Evolutionary conservation across 345 rosid genomes (phyloP), one percentile per base, ranked within the genome.

Genomic region (Ceriops zippeliana): DNA sequence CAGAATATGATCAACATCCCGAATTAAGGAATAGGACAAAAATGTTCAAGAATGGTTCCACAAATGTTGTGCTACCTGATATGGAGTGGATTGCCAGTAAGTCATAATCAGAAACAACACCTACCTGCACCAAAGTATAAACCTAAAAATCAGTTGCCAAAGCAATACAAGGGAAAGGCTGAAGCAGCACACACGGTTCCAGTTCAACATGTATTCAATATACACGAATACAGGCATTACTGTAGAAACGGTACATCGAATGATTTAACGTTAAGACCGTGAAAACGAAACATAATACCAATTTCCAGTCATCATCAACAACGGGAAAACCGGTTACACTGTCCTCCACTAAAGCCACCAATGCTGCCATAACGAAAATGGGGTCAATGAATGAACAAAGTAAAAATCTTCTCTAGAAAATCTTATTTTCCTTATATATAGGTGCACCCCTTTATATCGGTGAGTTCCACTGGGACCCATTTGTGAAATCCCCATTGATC

Each of bases 21-120:
- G 27, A 47, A 51, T 63, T 21, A 15, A 21, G 66, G 70, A 63
- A 19, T 16, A 21, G 52, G 59, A 56, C 58, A 3, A n/a, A 56
- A 7, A 70, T 58, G 37, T 7, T 9, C 24, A 72, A 27, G 0
- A 9, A 10, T 8, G 38, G 5, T 67, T 57, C 52, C 62, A 52
- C 32, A 35, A 51, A 4, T 15, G 27, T 56, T 27, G 30, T 3
- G 52, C 59, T 80, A 89, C 98, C 98, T 83, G 98, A 91, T 58
- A 93, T 85, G 47, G 95, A 80, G 80, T 89, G 96, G 11, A 93
- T 78, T 56, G 96, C 96, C 79, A 93, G 71, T 76, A 93, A 75
- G 72, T 93, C 98, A 76, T 93, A 93, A 81, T 93, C 98, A 51
- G 98, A 91, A 81, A 93, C 97, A 74, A 93, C 95, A 56, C 98